phyloP scores from a whole-genome alignment of 805 yeast species.

The Metschnikowia aberdeeniae region DNA sequence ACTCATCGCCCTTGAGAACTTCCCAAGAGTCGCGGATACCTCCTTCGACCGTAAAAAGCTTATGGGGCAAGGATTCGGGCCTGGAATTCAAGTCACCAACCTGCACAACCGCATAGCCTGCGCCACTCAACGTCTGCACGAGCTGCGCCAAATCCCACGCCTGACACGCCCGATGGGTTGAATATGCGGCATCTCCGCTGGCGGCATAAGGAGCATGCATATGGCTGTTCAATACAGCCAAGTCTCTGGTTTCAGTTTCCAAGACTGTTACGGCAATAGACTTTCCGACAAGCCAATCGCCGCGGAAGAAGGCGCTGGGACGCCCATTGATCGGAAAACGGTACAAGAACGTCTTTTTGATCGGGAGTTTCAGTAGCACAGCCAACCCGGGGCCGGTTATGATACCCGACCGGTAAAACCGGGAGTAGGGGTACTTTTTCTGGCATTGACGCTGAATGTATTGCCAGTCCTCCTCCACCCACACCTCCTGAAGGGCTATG shows the following conservation, averaged over 20 bases:
- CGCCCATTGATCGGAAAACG: conserved; percentile 91
- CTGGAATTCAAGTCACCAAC: conserved; percentile 92
- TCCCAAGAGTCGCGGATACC: conserved; percentile 83
- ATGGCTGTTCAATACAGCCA: conserved; percentile 86
- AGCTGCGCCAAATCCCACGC: conserved; percentile 91
- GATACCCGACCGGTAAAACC: conserved; percentile 79
- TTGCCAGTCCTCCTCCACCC: conserved; percentile 85
- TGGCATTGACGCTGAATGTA: conserved; percentile 47
- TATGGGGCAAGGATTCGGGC: conserved; percentile 82
- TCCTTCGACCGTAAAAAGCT: conserved; percentile 65
- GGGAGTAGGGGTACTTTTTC: conserved; percentile 52
- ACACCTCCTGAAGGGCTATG: conserved; percentile 90
- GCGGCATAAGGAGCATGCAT: conserved; percentile 94
- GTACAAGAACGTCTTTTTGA: conserved; percentile 70
- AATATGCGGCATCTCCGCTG: conserved; percentile 82
- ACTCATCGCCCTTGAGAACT: conserved; percentile 46
- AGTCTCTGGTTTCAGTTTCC: conserved; percentile 42
- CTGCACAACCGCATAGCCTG: conserved; percentile 81
- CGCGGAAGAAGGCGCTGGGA: conserved; percentile 88
- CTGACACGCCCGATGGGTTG: conserved; percentile 88
- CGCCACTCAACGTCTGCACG: conserved; percentile 53
- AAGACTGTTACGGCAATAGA: conserved; percentile 70
- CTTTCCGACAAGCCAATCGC: conserved; percentile 98
- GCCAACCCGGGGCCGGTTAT: conserved; percentile 92
- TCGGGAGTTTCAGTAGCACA: conserved; percentile 77